phyloP scores from a whole-genome alignment of 2,329 filamentous ascomycete species.

The Xylariaceae sp. region DNA sequence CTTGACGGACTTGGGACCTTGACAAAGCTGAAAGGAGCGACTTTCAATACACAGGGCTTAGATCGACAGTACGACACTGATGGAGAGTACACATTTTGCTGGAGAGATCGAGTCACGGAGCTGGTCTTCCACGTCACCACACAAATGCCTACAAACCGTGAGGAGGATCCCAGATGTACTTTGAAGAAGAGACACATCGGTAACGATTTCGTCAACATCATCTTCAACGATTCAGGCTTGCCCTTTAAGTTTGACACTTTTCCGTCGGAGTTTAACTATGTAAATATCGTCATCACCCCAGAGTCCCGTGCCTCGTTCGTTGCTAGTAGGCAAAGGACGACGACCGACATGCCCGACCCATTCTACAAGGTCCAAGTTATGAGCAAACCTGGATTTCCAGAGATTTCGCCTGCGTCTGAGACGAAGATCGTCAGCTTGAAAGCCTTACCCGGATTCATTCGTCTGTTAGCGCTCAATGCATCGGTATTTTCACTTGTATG shows the following conservation, averaged over 20 bases:
- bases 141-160: slow-evolving; percentile 89
- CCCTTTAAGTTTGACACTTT: slow-evolving; percentile 90
- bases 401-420: slow-evolving; percentile 84
- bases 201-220: slow-evolving; percentile 96
- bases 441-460: slow-evolving; percentile 79
- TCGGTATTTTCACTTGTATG: slow-evolving; percentile 93
- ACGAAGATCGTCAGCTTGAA: slow-evolving; percentile 83
- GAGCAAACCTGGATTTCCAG: slow-evolving; percentile 82
- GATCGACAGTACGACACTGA: slow-evolving; percentile 75
- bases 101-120: slow-evolving; percentile 92
- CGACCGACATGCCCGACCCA: slow-evolving; percentile 35
- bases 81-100: slow-evolving; percentile 85
- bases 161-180: slow-evolving; percentile 69
- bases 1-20: slow-evolving; percentile 77
- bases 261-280: slow-evolving; percentile 91
- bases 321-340: slow-evolving; percentile 41
- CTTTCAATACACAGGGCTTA: slow-evolving; percentile 89
- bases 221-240: slow-evolving; percentile 94
- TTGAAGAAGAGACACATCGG: slow-evolving; percentile 94
- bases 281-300: slow-evolving; percentile 93
- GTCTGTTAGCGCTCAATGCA: slow-evolving; percentile 85
- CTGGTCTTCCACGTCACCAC: slow-evolving; percentile 95
- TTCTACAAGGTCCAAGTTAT: slow-evolving; percentile 91
- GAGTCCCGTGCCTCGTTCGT: slow-evolving; percentile 75
- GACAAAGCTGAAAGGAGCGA: slow-evolving; percentile 74